Conservation (phyloP, 345 rosid species). For the Brassica nigra region DNA sequence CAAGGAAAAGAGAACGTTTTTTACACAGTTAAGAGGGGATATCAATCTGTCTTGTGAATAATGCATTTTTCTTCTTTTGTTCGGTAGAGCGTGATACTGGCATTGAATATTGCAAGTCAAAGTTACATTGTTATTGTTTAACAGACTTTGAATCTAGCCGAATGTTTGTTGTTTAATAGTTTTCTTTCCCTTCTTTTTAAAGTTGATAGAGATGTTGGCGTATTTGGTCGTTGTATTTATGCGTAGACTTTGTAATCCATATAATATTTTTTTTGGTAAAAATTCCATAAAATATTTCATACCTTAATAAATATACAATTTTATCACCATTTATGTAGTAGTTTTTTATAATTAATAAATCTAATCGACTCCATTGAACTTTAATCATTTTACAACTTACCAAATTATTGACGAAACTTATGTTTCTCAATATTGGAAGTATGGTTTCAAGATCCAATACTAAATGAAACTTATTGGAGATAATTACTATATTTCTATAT, state of each 20-base stretch:
- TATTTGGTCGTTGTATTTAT: not conserved
- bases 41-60: not conserved
- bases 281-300: not conserved
- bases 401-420: not conserved
- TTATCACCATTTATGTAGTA: not conserved
- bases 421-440: not conserved
- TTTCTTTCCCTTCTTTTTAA: not conserved
- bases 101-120: constrained; percentile 13
- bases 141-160: constrained; percentile 11
- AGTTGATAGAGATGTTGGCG: constrained; percentile 10
- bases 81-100: not conserved
- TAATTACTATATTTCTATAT: too few relatives aligned
- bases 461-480: not conserved
- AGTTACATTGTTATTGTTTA: constrained; percentile 20
- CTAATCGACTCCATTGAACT: not conserved
- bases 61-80: not conserved
- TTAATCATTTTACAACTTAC: not conserved
- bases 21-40: not conserved
- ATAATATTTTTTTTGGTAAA: not conserved
- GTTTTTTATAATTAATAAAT: not conserved
- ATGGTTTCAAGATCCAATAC: not conserved
- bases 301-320: not conserved
- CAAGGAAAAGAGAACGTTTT: not conserved
- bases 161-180: not conserved
- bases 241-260: not conserved